These are phyloP conservation scores for Sarocladium oryzae DNA, from an alignment of 2,329 filamentous ascomycete genomes.

Conservation along the genomic window DNA sequence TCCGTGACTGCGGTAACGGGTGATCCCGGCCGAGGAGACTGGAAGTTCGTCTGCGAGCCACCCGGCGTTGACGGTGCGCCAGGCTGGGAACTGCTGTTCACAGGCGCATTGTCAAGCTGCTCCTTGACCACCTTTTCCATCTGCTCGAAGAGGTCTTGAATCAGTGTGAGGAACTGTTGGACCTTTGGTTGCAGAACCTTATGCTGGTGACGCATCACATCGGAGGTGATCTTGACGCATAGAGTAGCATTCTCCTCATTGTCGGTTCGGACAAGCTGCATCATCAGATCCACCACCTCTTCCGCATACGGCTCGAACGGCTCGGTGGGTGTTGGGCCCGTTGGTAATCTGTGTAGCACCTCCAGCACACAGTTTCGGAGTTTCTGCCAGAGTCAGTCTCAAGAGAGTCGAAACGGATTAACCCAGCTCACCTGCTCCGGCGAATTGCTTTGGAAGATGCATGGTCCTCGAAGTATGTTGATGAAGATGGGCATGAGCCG, in stretches of 20 bases:
- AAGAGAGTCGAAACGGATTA: neutral
- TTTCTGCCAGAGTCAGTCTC: conserved; percentile 48
- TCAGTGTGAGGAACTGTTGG: conserved; percentile 82
- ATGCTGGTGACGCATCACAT: conserved; percentile 87
- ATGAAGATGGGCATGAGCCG: conserved; percentile 88
- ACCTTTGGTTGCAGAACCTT: conserved; percentile 74
- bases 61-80: conserved; percentile 62
- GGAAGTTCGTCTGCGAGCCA: conserved; percentile 63
- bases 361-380: conserved; percentile 90
- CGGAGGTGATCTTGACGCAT: conserved; percentile 96
- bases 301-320: conserved; percentile 81
- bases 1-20: conserved; percentile 79
- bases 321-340: conserved; percentile 66
- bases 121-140: conserved; percentile 94
- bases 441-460: conserved; percentile 86
- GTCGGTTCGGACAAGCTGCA: conserved; percentile 80
- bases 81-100: conserved; percentile 34
- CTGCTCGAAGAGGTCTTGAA: conserved; percentile 91
- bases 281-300: conserved; percentile 83
- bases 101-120: conserved; percentile 71
- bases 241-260: conserved; percentile 99
- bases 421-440: conserved; percentile 68
- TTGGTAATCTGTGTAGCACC: conserved; percentile 79
- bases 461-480: conserved; percentile 74
- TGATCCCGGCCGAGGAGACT: conserved; percentile 84